Evolutionary conservation across 257 asterid species (phyloP).

Genomic region (Przewalskia tangutica): DNA sequence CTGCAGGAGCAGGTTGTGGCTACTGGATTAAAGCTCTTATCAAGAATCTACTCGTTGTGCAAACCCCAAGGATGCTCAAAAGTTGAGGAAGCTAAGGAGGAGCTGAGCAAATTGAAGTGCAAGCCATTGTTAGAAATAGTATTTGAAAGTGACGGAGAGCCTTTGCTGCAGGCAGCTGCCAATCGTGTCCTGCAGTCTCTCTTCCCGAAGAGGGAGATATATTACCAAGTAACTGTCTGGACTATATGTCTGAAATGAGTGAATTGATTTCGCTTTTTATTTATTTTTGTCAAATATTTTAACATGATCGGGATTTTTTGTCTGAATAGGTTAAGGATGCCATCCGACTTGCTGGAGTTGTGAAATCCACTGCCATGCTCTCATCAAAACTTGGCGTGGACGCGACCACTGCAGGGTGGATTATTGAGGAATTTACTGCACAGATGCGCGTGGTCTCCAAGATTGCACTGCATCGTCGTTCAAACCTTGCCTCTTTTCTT

Average conservation of each 20-base stretch:
- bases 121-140: slow-evolving; percentile 66
- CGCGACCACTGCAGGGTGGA: slow-evolving; percentile 78
- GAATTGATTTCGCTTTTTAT: background rate
- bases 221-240: slow-evolving; percentile 63
- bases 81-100: slow-evolving; percentile 51
- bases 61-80: slow-evolving; percentile 50
- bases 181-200: slow-evolving; percentile 75
- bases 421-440: slow-evolving; percentile 79
- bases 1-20: slow-evolving; percentile 90
- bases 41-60: slow-evolving; percentile 54
- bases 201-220: slow-evolving; percentile 71
- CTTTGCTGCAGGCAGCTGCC: slow-evolving; percentile 81
- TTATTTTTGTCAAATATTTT: slow-evolving; percentile 1
- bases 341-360: slow-evolving; percentile 89
- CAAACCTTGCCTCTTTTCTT: slow-evolving; percentile 77
- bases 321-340: slow-evolving; percentile 68
- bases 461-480: slow-evolving; percentile 86
- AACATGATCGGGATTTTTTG: background rate
- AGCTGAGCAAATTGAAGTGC: slow-evolving; percentile 55
- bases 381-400: slow-evolving; percentile 76
- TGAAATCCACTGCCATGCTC: slow-evolving; percentile 68
- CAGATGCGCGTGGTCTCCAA: slow-evolving; percentile 98
- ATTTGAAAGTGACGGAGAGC: slow-evolving; percentile 90
- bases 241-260: slow-evolving; percentile 5
- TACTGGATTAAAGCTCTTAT: slow-evolving; percentile 82